These are phyloP conservation scores for Ruellia speciosa DNA, from an alignment of 305 asterid genomes.

Conservation along the genomic window DNA sequence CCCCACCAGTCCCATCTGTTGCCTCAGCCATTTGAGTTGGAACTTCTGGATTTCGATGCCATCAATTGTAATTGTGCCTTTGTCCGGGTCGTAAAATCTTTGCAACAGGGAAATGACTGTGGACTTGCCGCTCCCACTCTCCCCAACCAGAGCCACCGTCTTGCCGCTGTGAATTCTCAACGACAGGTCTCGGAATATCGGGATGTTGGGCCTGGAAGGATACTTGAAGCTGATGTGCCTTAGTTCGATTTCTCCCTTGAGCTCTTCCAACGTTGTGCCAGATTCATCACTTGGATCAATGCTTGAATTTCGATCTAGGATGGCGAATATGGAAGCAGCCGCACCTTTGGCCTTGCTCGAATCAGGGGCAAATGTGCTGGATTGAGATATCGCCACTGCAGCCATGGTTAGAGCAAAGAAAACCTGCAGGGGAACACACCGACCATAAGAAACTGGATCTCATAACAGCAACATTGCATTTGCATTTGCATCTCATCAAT, in stretches of 20 bases:
- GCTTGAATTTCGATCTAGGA: constrained; percentile 46
- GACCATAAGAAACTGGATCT: neutral
- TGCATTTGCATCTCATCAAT: neutral
- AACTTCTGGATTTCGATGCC: constrained; percentile 44
- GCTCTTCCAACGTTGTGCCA: constrained; percentile 36
- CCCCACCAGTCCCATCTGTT: neutral
- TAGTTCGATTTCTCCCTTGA: constrained; percentile 52
- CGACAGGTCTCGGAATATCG: constrained; percentile 44
- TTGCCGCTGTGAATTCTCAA: constrained; percentile 49
- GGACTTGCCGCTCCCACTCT: constrained; percentile 75
- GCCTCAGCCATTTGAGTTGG: constrained; percentile 17
- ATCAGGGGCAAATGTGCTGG: constrained; percentile 65
- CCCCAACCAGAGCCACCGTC: constrained; percentile 69
- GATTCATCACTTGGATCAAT: constrained; percentile 54
- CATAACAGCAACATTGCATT: neutral
- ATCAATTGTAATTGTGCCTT: constrained; percentile 46
- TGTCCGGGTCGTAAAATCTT: constrained; percentile 47
- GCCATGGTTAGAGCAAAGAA: constrained; percentile 52
- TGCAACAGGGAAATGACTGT: constrained; percentile 48
- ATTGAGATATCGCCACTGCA: constrained; percentile 46
- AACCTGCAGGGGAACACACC: constrained; percentile 32
- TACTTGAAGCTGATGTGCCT: constrained; percentile 49
- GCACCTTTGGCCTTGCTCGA: constrained; percentile 56
- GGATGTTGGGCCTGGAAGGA: constrained; percentile 52
- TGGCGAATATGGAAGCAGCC: constrained; percentile 43